Evolutionary conservation across 768 basidiomycete genomes (phyloP), one percentile per base, ranked within the genome.

Genomic region (Cyclocybe cylindracea): DNA sequence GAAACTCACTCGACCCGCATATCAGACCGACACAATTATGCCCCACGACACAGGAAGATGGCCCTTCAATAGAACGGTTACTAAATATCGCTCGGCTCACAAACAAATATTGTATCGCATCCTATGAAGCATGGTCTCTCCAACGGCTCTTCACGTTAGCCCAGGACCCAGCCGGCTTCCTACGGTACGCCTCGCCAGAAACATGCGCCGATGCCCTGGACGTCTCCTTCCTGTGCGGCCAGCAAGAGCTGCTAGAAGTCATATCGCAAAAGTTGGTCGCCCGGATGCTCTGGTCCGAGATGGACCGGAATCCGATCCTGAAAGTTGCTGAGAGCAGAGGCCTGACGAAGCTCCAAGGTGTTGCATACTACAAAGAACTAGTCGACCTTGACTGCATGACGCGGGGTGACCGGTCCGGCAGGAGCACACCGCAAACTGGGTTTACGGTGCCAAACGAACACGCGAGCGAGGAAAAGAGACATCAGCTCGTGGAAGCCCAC

Each of bases 401-500:
- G 2, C 24, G 24, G 2, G 24, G 24, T 24, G 24, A 24, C 24
- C 24, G 24, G 24, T 24, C 24, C 24, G 24, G 24, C 2, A 1
- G 24, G 24, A 24, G 24, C 24, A 24, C 24, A 24, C 24, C 24
- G 2, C 4, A 24, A 24, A 24, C 24, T 24, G 24, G 24, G 24
- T 24, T 24, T 24, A 24, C 24, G 5, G 24, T 24, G 24, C 2
- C 24, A 24, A 24, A 24, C 24, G 24, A 2, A n/a, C 59, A 59
- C 10, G 66, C 68, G 48, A 61, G 62, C 48, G 48, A 65, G 5
- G 73, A 74, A 45, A 66, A 61, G 51, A 79, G 78, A 36, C 69
- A 78, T 65, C 75, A 77, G 37, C 74, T 86, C 39, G 69, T 86
- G 11, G 71, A 77, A 14, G 87, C 87, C 2, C 82, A 83, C 54